Conservation (phyloP, 768 basidiomycete genomes). For the Amylocystis lapponica region DNA sequence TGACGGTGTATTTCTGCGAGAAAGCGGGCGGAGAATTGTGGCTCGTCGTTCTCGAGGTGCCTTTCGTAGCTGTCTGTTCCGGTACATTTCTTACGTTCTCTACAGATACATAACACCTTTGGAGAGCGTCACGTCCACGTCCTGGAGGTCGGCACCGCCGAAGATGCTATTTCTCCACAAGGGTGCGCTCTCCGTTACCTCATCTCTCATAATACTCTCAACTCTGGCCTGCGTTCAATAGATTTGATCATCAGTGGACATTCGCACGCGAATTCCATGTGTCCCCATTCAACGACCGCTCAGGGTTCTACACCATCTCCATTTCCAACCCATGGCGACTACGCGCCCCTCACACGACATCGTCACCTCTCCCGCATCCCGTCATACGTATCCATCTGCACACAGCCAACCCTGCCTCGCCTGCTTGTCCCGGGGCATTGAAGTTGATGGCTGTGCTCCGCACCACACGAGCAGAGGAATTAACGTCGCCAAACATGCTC, state of each 20-base stretch:
- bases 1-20: constrained; percentile 67
- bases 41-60: constrained; percentile 53
- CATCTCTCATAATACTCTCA: neutral
- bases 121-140: constrained; percentile 62
- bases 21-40: constrained; percentile 27
- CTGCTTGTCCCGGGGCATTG: constrained; percentile 31
- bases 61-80: neutral
- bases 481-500: constrained; percentile 35
- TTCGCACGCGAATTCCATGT: constrained; percentile 68
- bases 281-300: constrained; percentile 70
- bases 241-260: constrained; percentile 60
- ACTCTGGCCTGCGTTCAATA: constrained; percentile 17
- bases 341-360: constrained; percentile 20
- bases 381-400: constrained; percentile 35
- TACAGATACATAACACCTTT: constrained; percentile 68
- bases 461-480: constrained; percentile 28
- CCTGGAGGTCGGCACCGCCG: constrained; percentile 38
- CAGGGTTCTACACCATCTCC: constrained; percentile 57
- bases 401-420: constrained; percentile 13
- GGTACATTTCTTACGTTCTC: neutral
- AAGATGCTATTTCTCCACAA: constrained; percentile 36
- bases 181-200: constrained; percentile 14
- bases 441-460: constrained; percentile 52
- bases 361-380: constrained; percentile 22
- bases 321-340: constrained; percentile 44